phyloP scores from a whole-genome alignment of 2,329 filamentous ascomycete species.

The Juglanconis oblonga region DNA sequence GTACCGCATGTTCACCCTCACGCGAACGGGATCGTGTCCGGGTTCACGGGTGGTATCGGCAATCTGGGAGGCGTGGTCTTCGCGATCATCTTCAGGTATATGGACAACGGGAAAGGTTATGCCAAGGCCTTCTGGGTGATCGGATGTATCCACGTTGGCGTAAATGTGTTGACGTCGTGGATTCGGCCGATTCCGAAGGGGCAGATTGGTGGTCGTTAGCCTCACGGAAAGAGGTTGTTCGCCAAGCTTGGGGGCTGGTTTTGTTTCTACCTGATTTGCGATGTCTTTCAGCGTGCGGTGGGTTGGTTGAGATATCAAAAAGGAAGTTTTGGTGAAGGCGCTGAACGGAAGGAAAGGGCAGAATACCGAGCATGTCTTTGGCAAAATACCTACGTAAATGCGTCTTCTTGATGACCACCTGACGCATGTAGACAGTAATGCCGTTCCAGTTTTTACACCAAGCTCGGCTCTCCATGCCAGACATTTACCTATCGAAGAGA shows the following conservation, averaged over 20 bases:
- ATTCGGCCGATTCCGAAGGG: slow-evolving; percentile 53
- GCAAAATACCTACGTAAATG: too few species aligned
- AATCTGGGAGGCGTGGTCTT: slow-evolving; percentile 86
- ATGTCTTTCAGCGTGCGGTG: background rate
- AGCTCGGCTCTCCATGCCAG: too few species aligned
- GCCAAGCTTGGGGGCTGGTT: background rate
- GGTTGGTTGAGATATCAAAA: too few species aligned
- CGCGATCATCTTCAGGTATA: slow-evolving; percentile 78
- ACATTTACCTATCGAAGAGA: too few species aligned
- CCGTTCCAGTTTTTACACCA: too few species aligned
- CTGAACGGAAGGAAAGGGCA: too few species aligned
- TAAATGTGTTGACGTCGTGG: slow-evolving; percentile 64
- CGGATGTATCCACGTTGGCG: slow-evolving; percentile 67
- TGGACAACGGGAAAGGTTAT: slow-evolving; percentile 60
- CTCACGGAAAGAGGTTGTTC: too few species aligned
- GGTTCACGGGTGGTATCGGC: slow-evolving; percentile 73
- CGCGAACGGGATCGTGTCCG: slow-evolving; percentile 76
- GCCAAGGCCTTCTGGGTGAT: slow-evolving; percentile 76
- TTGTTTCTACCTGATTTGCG: background rate
- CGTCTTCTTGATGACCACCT: too few species aligned
- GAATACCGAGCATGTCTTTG: too few species aligned
- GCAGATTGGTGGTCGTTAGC: slow-evolving; percentile 44
- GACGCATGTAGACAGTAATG: too few species aligned
- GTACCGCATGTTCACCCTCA: slow-evolving; percentile 82
- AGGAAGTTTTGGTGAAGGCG: too few species aligned